Evolutionary conservation across 1,284 basidiomycete genomes (phyloP), one percentile per base, ranked within the genome.

Genomic region (Leccinum fallax): DNA sequence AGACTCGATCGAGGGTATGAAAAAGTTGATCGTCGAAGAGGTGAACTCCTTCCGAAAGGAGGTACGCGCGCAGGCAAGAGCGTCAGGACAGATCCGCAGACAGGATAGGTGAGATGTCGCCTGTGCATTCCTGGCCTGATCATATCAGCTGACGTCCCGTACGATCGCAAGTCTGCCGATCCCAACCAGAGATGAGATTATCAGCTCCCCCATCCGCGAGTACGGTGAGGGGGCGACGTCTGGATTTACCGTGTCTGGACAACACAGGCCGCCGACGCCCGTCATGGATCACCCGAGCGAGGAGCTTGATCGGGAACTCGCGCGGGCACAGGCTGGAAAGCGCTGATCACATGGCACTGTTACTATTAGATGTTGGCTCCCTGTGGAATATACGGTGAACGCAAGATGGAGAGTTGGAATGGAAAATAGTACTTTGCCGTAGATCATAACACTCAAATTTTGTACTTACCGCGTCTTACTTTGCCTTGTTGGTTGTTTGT

Each of bases 1-100:
- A 76, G 97, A 99, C 66, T 89, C 90, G 58, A 95, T 96, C 63
- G 94, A 97, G 59, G 97, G 97, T 24, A 99, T 99, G 97, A 94
- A 97, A 78, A 86, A 86, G 66, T 79, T 99, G 70, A 99, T 99
- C 69, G 87, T 98, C 13, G 88, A 97, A 43, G 97, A 99, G 78
- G 96, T 98, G 43, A 89, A 88, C 64, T 77, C 82, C n/a, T 97
- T 97, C 85, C 85, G 95, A 36, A 83, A 87, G 19, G 89, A 95
- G 72, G 95, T 97, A 3, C 85, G 95, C 57, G 81, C 83, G 15
- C 91, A 92, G 67, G 88, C 89, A n/a, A 82, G 89, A 58, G 83
- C 85, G 1, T 77, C 86, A 13, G 85, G 84, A 15, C 87, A 89
- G 72, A 83, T 88, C 54, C 86, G 88, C 57, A 82, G 87, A 61